A percentile compares a stretch with the other conserved stretches of the same genome.
phyloP scores from a whole-genome alignment of 176 grass and related monocot species.

The Raddia guianensis region DNA sequence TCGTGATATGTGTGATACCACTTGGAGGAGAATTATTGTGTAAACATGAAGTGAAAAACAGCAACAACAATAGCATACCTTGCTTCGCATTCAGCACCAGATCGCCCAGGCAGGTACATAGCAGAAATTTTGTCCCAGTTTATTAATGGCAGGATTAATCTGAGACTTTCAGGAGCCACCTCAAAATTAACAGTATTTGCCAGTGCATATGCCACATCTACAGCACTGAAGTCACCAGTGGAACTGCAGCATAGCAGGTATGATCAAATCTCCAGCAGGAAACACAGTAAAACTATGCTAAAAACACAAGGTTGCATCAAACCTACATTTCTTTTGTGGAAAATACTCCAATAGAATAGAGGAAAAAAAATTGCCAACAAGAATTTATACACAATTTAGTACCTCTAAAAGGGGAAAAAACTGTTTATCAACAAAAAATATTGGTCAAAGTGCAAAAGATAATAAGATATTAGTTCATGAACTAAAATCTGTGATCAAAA shows the following conservation, averaged over 20 bases:
- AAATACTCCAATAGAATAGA: slow-evolving; percentile 13
- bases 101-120: slow-evolving; percentile 75
- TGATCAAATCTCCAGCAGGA: slow-evolving; percentile 18
- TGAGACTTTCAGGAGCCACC: slow-evolving; percentile 69
- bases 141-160: slow-evolving; percentile 71
- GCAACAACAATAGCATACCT: slow-evolving; percentile 54
- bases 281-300: slow-evolving; percentile 21
- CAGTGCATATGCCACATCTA: slow-evolving; percentile 63
- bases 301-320: slow-evolving; percentile 20
- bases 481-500: slow-evolving; percentile 7
- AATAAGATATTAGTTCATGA: not conserved
- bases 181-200: slow-evolving; percentile 51
- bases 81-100: slow-evolving; percentile 81
- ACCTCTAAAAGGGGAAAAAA: too few relatives aligned
- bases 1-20: not conserved
- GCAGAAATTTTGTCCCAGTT: slow-evolving; percentile 84
- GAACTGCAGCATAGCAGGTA: slow-evolving; percentile 58
- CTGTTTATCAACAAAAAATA: not conserved
- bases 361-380: slow-evolving; percentile 14
- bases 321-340: slow-evolving; percentile 17
- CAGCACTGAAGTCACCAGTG: slow-evolving; percentile 51
- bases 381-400: slow-evolving; percentile 29
- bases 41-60: not conserved
- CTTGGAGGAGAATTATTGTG: slow-evolving; percentile 6
- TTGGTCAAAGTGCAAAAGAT: not conserved